Base-by-base conservation (phyloP, 495 filamentous ascomycete species). In the Staphylotrichum tortipilum region DNA sequence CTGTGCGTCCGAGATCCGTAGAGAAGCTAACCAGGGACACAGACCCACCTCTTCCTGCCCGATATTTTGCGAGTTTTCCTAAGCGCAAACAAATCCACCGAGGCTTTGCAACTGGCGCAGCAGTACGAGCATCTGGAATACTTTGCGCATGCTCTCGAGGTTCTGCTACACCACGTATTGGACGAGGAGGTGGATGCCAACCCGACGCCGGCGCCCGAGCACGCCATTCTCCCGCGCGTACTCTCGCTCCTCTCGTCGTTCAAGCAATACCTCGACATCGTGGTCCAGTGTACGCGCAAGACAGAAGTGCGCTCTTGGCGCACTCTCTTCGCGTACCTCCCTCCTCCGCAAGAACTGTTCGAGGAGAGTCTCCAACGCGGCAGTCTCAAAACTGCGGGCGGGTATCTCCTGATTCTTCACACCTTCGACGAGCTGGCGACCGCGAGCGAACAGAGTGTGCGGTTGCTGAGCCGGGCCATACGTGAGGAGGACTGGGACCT, bases 261-360 rank as follows among this genome's bases (percentile, higher is more conserved):
- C 53, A 83, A 84, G 23, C 74, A 87, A 42, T 97, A 95, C 51
- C 81, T 97, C 26, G 92, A 97, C 61, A 89, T 95, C 48, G 82
- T 99, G 5, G 89, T 99, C 1, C 91, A 95, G 70, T 99, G 94
- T 66, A 95, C 92, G 0, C 84, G 94, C 18, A 97, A 99, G 68
- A 99, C 94, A 0, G 94, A 99, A 57, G 81, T 95, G 7, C 82
- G 90, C 23, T 94, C 85, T 18, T 99, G 94, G 94, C 83, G 84
- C 23, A 94, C 94, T 1, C 76, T 99, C 3, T 97, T 97, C 64
- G 78, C 82, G 9, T 84, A 94, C 57, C 77, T 97, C 2, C 92
- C 94, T 3, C 85, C 89, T 3, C 88, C 92, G 7, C 83, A 88
- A 52, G 84, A 88, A 49, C 77, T 97, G 1, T 99, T 97, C 46